Evolutionary conservation across 371 early-diverging fungal species (phyloP).

Genomic region (Sporodiniella umbellata): DNA sequence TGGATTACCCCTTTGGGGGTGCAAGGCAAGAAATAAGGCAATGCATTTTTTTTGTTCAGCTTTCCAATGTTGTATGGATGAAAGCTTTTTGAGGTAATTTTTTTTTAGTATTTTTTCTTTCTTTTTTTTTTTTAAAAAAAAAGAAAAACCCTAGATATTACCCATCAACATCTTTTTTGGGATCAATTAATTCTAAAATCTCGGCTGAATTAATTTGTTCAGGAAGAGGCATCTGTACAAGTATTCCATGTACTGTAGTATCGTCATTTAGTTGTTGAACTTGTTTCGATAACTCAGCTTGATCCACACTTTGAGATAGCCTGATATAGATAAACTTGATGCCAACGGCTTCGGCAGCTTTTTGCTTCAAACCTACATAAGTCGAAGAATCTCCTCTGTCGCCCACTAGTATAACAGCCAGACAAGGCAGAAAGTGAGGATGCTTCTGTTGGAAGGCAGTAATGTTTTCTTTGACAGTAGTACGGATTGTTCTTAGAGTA

Average conservation of each 20-base stretch:
- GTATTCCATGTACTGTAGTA: slow-evolving; percentile 79
- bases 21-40: slow-evolving; percentile 87
- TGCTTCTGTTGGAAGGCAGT: slow-evolving; percentile 53
- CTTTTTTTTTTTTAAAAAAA: no score
- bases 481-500: slow-evolving; percentile 54
- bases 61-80: slow-evolving; percentile 89
- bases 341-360: slow-evolving; percentile 80
- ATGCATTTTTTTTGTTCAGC: slow-evolving; percentile 73
- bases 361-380: slow-evolving; percentile 90
- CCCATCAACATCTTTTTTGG: slow-evolving; percentile 95
- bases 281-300: slow-evolving; percentile 47
- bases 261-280: slow-evolving; percentile 75
- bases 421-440: slow-evolving; percentile 72
- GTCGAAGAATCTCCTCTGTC: slow-evolving; percentile 86
- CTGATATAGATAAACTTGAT: slow-evolving; percentile 28
- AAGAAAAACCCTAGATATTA: slow-evolving; percentile 18
- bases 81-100: slow-evolving; percentile 48
- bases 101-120: neutral
- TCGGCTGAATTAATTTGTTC: slow-evolving; percentile 68
- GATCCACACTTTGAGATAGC: slow-evolving; percentile 46
- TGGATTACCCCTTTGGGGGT: slow-evolving; percentile 92
- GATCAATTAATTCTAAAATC: slow-evolving; percentile 80
- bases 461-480: slow-evolving; percentile 58
- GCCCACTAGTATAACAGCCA: slow-evolving; percentile 91
- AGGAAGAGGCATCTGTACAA: slow-evolving; percentile 97